A percentile compares a stretch with the other conserved stretches of the same genome.
Evolutionary conservation across 1,284 basidiomycete genomes (phyloP).

Genomic region (Moniliophthora roreri): DNA sequence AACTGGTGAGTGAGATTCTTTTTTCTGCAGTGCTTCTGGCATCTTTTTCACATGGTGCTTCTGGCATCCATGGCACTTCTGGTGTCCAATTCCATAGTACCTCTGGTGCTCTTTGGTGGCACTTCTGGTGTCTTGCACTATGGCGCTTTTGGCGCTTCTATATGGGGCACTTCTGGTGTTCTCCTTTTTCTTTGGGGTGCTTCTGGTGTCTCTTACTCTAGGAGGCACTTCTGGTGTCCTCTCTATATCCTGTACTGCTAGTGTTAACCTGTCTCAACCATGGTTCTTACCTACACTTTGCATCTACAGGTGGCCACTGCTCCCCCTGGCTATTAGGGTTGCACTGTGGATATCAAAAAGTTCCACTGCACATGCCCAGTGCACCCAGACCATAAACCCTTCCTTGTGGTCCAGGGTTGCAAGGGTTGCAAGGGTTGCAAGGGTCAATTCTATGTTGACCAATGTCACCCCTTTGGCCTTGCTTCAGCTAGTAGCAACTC

Average conservation of each 20-base stretch:
- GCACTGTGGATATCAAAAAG: constrained; percentile 24
- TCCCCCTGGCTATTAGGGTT: constrained; percentile 24
- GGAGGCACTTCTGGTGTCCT: too few species aligned
- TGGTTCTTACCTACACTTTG: neutral
- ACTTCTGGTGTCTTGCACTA: too few species aligned
- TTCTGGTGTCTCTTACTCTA: too few species aligned
- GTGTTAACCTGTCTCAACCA: too few species aligned
- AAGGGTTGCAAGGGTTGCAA: too few species aligned
- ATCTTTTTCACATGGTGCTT: constrained; percentile 15
- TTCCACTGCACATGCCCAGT: constrained; percentile 25
- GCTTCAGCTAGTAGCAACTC: constrained; percentile 26
- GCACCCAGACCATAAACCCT: constrained; percentile 22
- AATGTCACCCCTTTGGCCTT: constrained; percentile 27
- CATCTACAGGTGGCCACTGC: constrained; percentile 21
- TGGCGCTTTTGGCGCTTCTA: too few species aligned
- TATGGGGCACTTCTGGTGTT: too few species aligned
- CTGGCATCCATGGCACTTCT: constrained; percentile 10
- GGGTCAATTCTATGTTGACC: constrained; percentile 25
- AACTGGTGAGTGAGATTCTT: constrained; percentile 28
- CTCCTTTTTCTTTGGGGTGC: too few species aligned
- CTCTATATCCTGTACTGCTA: too few species aligned
- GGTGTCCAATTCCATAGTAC: too few species aligned
- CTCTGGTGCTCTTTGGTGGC: too few species aligned
- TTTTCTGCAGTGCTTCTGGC: constrained; percentile 4
- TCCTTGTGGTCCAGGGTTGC: constrained; percentile 21